A percentile compares a stretch with the other conserved stretches of the same genome.
phyloP scores from a whole-genome alignment of 2,329 filamentous ascomycete species.

The Penicillium hesseltinei region DNA sequence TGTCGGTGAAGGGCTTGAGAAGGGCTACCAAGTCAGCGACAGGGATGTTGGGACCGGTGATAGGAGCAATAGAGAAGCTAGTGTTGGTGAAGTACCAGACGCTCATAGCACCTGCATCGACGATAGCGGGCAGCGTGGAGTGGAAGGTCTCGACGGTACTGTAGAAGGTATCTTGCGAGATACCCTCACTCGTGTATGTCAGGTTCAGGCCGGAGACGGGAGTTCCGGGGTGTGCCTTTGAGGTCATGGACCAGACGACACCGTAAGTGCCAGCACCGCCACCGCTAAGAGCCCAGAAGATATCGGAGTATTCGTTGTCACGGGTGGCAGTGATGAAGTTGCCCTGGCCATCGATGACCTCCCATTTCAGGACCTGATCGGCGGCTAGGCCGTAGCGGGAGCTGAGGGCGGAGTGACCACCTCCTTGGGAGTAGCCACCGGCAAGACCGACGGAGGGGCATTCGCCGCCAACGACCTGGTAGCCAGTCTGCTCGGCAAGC shows the following conservation, averaged over 20 bases:
- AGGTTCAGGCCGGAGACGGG: conserved; percentile 48
- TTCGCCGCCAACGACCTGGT: conserved; percentile 56
- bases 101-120: conserved; percentile 51
- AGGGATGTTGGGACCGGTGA: conserved; percentile 51
- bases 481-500: conserved; percentile 45
- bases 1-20: conserved; percentile 47
- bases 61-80: conserved; percentile 47
- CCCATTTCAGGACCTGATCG: conserved; percentile 57
- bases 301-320: conserved; percentile 17
- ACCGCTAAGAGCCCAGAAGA: conserved; percentile 24
- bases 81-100: conserved; percentile 54
- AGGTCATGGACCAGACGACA: conserved; percentile 56
- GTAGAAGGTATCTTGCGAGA: conserved; percentile 49
- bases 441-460: conserved; percentile 57
- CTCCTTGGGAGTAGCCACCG: conserved; percentile 61
- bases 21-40: conserved; percentile 44
- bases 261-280: conserved; percentile 55
- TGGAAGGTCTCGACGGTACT: conserved; percentile 50
- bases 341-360: conserved; percentile 52
- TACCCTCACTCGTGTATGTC: conserved; percentile 37
- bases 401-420: conserved; percentile 56
- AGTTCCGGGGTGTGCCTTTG: conserved; percentile 50
- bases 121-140: conserved; percentile 48
- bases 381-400: conserved; percentile 58
- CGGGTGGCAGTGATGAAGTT: conserved; percentile 18